Conservation (phyloP, 352 stramenopile genomes). For the Phytophthora nicotianae region DNA sequence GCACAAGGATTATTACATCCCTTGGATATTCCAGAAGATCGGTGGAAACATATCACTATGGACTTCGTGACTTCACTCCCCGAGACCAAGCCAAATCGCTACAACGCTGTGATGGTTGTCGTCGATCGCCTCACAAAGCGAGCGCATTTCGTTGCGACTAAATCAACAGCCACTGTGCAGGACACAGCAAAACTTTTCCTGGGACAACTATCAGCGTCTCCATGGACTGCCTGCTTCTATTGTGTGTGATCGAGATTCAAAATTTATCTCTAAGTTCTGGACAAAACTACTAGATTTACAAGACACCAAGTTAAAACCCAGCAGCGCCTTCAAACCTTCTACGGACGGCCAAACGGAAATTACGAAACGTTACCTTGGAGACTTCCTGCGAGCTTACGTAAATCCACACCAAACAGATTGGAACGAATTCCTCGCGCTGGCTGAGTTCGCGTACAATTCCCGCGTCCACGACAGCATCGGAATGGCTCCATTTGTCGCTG, state of each 20-base stretch:
- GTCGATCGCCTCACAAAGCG: constrained; percentile 15
- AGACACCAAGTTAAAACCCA: neutral
- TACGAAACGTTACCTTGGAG: neutral
- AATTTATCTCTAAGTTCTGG: constrained; percentile 12
- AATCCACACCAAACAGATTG: too few species aligned
- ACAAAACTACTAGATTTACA: neutral
- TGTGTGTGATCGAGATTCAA: constrained; percentile 13
- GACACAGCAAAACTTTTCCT: neutral
- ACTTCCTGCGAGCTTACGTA: too few species aligned
- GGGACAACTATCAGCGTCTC: constrained; percentile 2
- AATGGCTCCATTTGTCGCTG: too few species aligned
- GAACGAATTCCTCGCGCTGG: too few species aligned
- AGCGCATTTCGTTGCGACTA: constrained; percentile 10
- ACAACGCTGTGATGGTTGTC: constrained; percentile 10
- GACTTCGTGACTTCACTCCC: constrained; percentile 1
- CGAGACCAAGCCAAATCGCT: neutral
- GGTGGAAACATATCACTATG: constrained; percentile 14
- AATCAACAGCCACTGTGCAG: constrained; percentile 3
- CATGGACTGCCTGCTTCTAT: constrained; percentile 9
- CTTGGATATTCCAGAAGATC: neutral
- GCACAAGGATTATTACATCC: neutral
- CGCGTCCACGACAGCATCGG: too few species aligned
- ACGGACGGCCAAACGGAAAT: constrained; percentile 17
- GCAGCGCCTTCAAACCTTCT: constrained; percentile 12
- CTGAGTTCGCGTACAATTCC: too few species aligned